phyloP scores from a whole-genome alignment of 1,139 yeast genomes.

The Nakaseomyces bracarensis region DNA sequence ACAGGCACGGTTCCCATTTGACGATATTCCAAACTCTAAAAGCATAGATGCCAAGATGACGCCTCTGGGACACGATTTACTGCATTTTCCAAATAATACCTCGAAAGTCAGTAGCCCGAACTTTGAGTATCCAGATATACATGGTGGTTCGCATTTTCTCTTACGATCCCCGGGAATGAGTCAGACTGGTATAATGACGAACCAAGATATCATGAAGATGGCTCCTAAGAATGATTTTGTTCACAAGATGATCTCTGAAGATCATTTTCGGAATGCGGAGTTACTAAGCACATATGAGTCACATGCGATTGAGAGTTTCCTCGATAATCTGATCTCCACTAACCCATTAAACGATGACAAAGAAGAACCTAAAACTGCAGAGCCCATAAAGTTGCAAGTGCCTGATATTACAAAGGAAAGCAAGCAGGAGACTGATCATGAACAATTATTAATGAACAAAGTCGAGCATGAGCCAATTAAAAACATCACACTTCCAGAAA shows the following conservation, averaged over 20 bases:
- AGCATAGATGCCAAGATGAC: background rate
- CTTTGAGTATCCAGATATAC: background rate
- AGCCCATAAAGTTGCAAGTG: too few relatives aligned
- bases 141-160: background rate
- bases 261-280: conserved; percentile 12
- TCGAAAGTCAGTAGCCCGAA: background rate
- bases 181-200: background rate
- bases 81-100: background rate
- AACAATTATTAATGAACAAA: too few relatives aligned
- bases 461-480: background rate
- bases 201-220: background rate
- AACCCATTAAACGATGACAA: conserved; percentile 4
- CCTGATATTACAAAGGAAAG: too few relatives aligned
- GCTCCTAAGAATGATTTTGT: background rate
- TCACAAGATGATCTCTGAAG: background rate
- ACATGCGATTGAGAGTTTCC: conserved; percentile 28
- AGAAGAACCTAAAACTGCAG: conserved; percentile 8
- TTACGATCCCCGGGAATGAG: background rate
- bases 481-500: background rate
- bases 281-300: conserved; percentile 29
- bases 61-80: background rate
- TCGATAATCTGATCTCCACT: conserved; percentile 23
- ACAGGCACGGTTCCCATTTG: background rate
- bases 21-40: background rate
- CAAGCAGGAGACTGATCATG: too few relatives aligned